These are phyloP conservation scores for Corinectria fuckeliana DNA, from an alignment of 2,329 filamentous ascomycete species.

Conservation along the genomic window DNA sequence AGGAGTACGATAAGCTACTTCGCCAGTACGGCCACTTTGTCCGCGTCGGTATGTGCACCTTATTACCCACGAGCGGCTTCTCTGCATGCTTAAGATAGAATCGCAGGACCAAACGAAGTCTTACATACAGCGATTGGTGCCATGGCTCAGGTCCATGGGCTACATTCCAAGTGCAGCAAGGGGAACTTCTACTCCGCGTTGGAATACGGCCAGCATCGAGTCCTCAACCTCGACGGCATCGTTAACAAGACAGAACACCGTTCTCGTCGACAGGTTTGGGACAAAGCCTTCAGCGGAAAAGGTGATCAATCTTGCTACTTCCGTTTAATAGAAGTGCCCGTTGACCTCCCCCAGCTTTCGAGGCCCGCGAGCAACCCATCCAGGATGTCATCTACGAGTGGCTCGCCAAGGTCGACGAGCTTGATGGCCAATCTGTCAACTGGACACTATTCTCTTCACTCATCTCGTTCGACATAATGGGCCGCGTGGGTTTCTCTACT, in stretches of 20 bases:
- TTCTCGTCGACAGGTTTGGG: constrained; percentile 36
- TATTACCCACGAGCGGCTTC: not conserved
- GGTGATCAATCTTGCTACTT: not conserved
- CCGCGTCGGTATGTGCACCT: not conserved
- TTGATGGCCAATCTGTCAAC: constrained; percentile 27
- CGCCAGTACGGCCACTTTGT: not conserved
- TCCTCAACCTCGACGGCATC: constrained; percentile 32
- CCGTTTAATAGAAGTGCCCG: not conserved
- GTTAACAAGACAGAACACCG: constrained; percentile 31
- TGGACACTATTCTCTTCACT: constrained; percentile 34
- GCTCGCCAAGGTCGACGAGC: constrained; percentile 23
- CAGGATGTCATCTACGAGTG: constrained; percentile 30
- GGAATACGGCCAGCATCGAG: constrained; percentile 13
- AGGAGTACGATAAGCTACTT: not conserved
- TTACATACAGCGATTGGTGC: not conserved
- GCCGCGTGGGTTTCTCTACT: constrained; percentile 34
- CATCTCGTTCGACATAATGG: constrained; percentile 41
- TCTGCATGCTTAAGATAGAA: not conserved
- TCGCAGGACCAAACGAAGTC: not conserved
- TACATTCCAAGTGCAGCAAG: constrained; percentile 28
- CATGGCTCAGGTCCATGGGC: constrained; percentile 24
- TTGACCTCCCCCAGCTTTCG: constrained; percentile 16
- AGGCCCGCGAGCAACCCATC: constrained; percentile 28
- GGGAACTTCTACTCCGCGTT: constrained; percentile 28
- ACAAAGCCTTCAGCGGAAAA: constrained; percentile 33